Evolutionary conservation across 2,329 filamentous ascomycete genomes (phyloP).

Genomic region (Diplodia seriata): DNA sequence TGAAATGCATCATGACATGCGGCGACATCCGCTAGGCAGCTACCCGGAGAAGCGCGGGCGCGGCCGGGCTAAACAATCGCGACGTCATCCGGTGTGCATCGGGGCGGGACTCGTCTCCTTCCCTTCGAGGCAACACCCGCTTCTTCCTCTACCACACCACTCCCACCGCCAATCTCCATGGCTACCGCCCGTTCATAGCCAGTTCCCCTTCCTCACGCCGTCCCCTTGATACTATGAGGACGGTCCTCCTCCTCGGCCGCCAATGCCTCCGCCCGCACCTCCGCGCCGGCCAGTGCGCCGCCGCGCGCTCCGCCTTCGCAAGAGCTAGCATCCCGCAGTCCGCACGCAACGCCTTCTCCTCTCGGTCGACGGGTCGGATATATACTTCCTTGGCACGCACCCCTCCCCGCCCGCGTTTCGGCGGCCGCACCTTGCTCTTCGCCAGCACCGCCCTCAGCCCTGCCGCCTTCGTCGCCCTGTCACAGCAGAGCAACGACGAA

Average conservation of each 20-base stretch:
- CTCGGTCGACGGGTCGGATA: background rate
- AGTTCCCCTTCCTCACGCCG: background rate
- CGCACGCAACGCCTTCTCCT: constrained; percentile 22
- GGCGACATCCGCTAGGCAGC: background rate
- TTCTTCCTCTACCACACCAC: background rate
- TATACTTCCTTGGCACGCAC: constrained; percentile 30
- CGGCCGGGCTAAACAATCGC: background rate
- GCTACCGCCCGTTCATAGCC: constrained; percentile 30
- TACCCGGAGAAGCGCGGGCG: constrained; percentile 16
- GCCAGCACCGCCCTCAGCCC: constrained; percentile 55
- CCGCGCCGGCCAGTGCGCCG: constrained; percentile 40
- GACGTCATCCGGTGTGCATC: constrained; percentile 30
- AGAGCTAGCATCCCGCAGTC: constrained; percentile 13
- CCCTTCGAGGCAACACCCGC: constrained; percentile 11
- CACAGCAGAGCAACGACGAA: constrained; percentile 54
- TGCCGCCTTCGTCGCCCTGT: constrained; percentile 59
- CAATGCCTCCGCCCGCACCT: constrained; percentile 55
- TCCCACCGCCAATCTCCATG: constrained; percentile 17
- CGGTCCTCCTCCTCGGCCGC: constrained; percentile 57
- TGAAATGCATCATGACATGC: too few relatives aligned
- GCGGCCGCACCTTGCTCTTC: constrained; percentile 23
- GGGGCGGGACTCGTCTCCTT: background rate
- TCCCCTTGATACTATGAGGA: constrained; percentile 54
- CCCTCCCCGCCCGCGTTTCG: constrained; percentile 3
- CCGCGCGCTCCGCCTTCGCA: constrained; percentile 37